phyloP scores from a whole-genome alignment of 2,329 filamentous ascomycete species.

The Botrytis byssoidea region DNA sequence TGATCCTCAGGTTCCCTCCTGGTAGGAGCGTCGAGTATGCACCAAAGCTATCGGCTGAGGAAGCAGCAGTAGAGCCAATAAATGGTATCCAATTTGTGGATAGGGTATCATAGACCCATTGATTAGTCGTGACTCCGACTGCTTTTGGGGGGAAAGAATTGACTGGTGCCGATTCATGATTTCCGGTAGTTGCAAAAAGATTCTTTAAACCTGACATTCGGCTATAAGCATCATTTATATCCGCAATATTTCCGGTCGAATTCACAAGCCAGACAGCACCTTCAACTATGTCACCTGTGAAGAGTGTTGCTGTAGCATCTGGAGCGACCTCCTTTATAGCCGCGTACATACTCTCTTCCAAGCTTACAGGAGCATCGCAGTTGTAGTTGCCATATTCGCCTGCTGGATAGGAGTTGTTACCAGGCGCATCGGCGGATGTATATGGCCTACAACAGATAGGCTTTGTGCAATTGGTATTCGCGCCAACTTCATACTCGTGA shows the following conservation, averaged over 20 bases:
- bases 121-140: slow-evolving; percentile 30
- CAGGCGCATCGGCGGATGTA: slow-evolving; percentile 41
- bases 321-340: slow-evolving; percentile 40
- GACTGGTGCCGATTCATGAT: slow-evolving; percentile 43
- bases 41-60: slow-evolving; percentile 37
- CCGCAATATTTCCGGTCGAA: slow-evolving; percentile 37
- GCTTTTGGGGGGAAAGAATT: slow-evolving; percentile 40
- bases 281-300: slow-evolving; percentile 45
- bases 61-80: slow-evolving; percentile 37
- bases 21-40: slow-evolving; percentile 41
- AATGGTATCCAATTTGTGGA: slow-evolving; percentile 40
- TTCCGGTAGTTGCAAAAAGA: slow-evolving; percentile 43
- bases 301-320: slow-evolving; percentile 40
- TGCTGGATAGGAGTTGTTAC: slow-evolving; percentile 41
- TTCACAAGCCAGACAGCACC: slow-evolving; percentile 41
- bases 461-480: slow-evolving; percentile 44
- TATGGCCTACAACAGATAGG: slow-evolving; percentile 45
- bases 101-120: slow-evolving; percentile 44
- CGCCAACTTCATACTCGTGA: slow-evolving; percentile 41
- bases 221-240: slow-evolving; percentile 42
- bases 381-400: slow-evolving; percentile 42
- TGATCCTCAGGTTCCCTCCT: slow-evolving; percentile 41
- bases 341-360: slow-evolving; percentile 43
- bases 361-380: slow-evolving; percentile 42
- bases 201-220: slow-evolving; percentile 38